A percentile compares a stretch with the other conserved stretches of the same genome.
These are phyloP conservation scores for Oxalis stricta DNA, from an alignment of 441 rosid genomes.

Conservation along the genomic window DNA sequence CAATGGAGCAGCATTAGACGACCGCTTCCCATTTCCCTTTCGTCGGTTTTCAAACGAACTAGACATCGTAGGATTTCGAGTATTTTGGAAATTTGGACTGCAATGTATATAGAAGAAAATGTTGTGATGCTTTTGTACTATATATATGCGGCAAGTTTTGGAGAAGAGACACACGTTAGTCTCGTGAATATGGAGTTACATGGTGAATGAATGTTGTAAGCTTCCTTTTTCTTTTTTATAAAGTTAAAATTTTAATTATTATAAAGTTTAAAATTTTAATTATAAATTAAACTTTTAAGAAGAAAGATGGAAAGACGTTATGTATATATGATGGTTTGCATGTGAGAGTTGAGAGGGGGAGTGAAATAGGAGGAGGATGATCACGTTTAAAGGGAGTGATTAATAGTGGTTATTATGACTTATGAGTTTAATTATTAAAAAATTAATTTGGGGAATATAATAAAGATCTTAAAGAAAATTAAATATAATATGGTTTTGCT, in stretches of 20 bases:
- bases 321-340: no score
- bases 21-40: conserved; percentile 31
- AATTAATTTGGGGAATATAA: background rate
- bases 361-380: conserved; percentile 26
- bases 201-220: conserved; percentile 41
- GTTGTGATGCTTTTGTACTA: conserved; percentile 19
- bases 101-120: conserved; percentile 15
- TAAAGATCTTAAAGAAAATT: no score
- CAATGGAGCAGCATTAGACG: background rate
- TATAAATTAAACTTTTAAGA: background rate
- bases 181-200: conserved; percentile 68
- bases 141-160: conserved; percentile 19
- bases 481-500: no score
- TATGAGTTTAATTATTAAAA: background rate
- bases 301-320: conserved; percentile 14
- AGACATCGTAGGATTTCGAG: conserved; percentile 30
- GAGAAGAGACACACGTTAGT: conserved; percentile 48
- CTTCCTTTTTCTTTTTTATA: conserved; percentile 10
- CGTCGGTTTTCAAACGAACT: conserved; percentile 28
- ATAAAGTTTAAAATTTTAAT: background rate
- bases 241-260: background rate
- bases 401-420: conserved; percentile 1
- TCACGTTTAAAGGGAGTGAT: conserved; percentile 37
- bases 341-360: conserved; percentile 17
- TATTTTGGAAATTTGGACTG: conserved; percentile 18